Evolutionary conservation across 2,329 filamentous ascomycete species (phyloP), one percentile per base, ranked within the genome.

Genomic region (Ophiostoma himal-ulmi): DNA sequence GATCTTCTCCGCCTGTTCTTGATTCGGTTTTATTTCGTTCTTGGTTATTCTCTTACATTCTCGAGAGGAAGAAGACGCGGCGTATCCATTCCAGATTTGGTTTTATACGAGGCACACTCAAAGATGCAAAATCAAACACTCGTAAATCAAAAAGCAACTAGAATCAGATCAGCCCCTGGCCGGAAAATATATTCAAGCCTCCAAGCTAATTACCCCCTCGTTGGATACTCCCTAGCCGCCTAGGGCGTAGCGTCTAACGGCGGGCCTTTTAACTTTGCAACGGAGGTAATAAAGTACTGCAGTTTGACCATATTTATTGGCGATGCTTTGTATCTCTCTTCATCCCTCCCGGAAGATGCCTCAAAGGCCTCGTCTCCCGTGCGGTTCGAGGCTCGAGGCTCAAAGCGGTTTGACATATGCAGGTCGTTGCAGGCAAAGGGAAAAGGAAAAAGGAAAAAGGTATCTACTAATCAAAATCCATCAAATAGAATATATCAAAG

Each of bases 231-330:
- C 48, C 52, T 57, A 57, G 52, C 52, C 52, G 52, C 52, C 52
- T 57, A 57, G 52, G 52, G 52, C 52, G 52, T 57, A 57, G 52
- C 52, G 52, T 57, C 39, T 54, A n/a, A 22, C 48, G 48, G 48
- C 52, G 30, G 52, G 44, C 14, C 52, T 8, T 57, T 57, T 57
- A 2, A 26, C 11, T 17, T 26, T 57, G 26, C 22, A 26, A 48
- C 44, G 17, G 44, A 48, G 37, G 37, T 39, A 39, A 11, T 39
- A 39, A 17, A 48, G 13, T 48, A 48, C 44, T 48, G 5, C n/a
- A 39, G 37, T 13, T 11, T 11, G 37, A 39, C 30, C 30, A 39
- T 39, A 39, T 13, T 11, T 39, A 39, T 13, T 13, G 41, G 7
- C 17, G 41, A 17, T 44, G 41, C 17, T 44, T 13, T 17, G 6